Evolutionary conservation across 352 stramenopile genomes (phyloP).

Genomic region (Blastocystis sp.): DNA sequence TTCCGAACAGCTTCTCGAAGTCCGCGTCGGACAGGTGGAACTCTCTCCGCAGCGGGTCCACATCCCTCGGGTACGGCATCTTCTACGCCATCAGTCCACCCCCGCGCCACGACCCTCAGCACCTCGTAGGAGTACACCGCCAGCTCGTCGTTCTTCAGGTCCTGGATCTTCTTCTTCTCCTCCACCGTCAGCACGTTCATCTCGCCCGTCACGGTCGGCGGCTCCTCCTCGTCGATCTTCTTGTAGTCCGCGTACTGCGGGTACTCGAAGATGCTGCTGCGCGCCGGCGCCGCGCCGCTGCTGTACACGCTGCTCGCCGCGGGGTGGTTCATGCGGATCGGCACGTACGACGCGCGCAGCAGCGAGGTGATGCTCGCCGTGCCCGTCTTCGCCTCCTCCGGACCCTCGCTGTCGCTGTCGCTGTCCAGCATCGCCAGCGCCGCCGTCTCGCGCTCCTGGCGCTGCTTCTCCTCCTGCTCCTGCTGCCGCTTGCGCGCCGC

Average conservation of each 20-base stretch:
- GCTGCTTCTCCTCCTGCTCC: conserved; percentile 28
- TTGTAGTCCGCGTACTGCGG: conserved; percentile 46
- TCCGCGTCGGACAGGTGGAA: conserved; percentile 63
- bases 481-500: neutral
- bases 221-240: conserved; percentile 23
- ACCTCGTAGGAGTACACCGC: conserved; percentile 28
- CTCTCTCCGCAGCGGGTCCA: conserved; percentile 61
- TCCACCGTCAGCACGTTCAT: neutral
- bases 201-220: neutral
- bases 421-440: neutral
- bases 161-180: neutral
- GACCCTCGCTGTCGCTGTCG: neutral
- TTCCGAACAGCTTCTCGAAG: conserved; percentile 56
- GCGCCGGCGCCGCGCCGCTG: neutral
- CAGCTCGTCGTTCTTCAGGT: conserved; percentile 14
- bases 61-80: conserved; percentile 46
- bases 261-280: conserved; percentile 61
- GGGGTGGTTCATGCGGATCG: neutral
- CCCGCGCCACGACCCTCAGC: neutral
- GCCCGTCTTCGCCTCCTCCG: neutral
- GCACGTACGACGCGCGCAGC: conserved; percentile 17
- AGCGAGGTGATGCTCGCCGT: neutral
- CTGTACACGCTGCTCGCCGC: neutral
- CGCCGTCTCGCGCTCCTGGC: neutral
- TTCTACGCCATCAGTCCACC: conserved; percentile 5